Conservation (phyloP, 306 rosid species). For the Oemleria cerasiformis region DNA sequence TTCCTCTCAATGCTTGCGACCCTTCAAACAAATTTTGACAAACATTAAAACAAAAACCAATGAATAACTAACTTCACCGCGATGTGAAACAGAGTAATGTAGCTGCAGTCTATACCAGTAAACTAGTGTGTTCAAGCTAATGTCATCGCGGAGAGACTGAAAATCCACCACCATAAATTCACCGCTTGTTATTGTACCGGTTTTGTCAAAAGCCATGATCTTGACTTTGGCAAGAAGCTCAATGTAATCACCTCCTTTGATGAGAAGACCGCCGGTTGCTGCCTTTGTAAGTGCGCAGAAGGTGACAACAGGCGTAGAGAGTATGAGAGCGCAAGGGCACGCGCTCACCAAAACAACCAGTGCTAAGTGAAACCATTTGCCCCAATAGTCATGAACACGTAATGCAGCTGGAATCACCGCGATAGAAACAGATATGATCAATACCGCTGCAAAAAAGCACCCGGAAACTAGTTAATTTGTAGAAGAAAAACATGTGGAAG, state of each 20-base stretch:
- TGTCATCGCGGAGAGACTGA: conserved; percentile 54
- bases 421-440: conserved; percentile 47
- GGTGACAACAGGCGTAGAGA: conserved; percentile 93
- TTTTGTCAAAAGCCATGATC: conserved; percentile 82
- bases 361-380: conserved; percentile 79
- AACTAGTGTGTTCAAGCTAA: conserved; percentile 56
- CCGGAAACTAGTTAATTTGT: not conserved
- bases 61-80: not conserved
- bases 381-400: conserved; percentile 34
- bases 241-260: conserved; percentile 89
- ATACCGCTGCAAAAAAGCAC: conserved; percentile 54
- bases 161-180: conserved; percentile 73
- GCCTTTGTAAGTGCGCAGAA: conserved; percentile 94
- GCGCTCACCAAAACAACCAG: conserved; percentile 89
- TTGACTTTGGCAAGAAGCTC: conserved; percentile 76
- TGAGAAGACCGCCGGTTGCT: conserved; percentile 79
- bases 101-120: conserved; percentile 55
- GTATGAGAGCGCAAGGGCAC: conserved; percentile 89
- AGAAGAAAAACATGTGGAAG: not conserved
- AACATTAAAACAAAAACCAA: conserved; percentile 7
- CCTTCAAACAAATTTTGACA: conserved; percentile 42
- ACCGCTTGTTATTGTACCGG: conserved; percentile 91
- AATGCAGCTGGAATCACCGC: conserved; percentile 60
- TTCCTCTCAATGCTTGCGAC: conserved; percentile 92
- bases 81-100: not conserved